Conservation (phyloP, 176 grass and related monocot genomes). For the Lolium multiflorum region DNA sequence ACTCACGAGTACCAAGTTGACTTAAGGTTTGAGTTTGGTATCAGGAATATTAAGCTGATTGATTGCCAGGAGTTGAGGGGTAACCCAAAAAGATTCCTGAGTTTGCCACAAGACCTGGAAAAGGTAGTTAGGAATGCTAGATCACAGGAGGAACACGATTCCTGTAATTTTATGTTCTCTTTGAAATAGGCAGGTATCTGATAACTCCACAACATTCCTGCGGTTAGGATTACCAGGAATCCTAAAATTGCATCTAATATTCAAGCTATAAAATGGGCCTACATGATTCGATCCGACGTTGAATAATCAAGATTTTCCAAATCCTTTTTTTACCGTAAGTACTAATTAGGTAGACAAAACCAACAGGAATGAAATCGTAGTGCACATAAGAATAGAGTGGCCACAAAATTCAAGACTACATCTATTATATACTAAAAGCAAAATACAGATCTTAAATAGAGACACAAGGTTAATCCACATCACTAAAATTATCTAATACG, state of each 20-base stretch:
- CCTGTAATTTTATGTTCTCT: neutral
- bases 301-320: neutral
- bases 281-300: neutral
- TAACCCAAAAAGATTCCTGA: neutral
- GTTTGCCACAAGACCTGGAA: neutral
- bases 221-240: constrained; percentile 7
- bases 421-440: neutral
- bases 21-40: neutral
- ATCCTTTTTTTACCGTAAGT: neutral
- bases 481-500: too few species aligned
- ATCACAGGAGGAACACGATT: neutral
- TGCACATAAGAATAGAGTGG: neutral
- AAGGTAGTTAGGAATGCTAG: constrained; percentile 1
- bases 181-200: neutral
- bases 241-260: neutral
- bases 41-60: neutral
- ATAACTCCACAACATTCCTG: neutral
- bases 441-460: too few species aligned
- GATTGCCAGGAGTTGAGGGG: neutral
- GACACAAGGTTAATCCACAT: too few species aligned
- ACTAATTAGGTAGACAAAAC: neutral
- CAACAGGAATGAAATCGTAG: constrained; percentile 7
- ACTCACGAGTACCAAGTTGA: neutral
- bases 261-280: neutral
- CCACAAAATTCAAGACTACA: neutral